Evolutionary conservation across 1,284 basidiomycete genomes (phyloP), one percentile per base, ranked within the genome.

Genomic region (Inonotus hispidus): DNA sequence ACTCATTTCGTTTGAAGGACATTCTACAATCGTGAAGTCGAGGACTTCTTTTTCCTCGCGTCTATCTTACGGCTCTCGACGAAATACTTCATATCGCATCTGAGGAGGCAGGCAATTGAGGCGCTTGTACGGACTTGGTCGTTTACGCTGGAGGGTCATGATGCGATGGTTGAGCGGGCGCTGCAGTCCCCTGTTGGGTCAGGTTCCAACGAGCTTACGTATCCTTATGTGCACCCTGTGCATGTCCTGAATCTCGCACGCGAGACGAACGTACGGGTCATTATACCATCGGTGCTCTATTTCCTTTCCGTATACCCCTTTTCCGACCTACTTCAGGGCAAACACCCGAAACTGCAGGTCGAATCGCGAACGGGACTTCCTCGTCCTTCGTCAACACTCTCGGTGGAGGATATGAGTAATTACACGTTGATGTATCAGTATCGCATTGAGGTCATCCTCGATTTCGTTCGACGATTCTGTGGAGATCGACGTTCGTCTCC

Each of bases 351-450:
- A 67, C 75, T 85, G 6, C 64, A 70, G 52, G 67, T 78, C 39
- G 69, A 77, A 29, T 80, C 83, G 13, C 58, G 50, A 10, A 19
- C 61, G 45, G 60, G 61, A 65, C 77, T 81, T 14, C 82, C 82
- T 2, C 76, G 76, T 21, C 82, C 82, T 0, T 77, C 79, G 2
- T 78, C 77, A 6, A 64, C 72, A 35, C 70, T 85, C 16, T 72
- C 73, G 6, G 58, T 73, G 8, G 64, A 71, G 35, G 82, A 83
- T 67, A 63, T 83, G 21, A 69, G 72, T 62, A 71, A 75, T 47
- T 85, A 84, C 67, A 81, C 80, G 1, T 74, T 83, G 43, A 81
- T 85, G 78, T 83, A 77, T 69, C 83, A 85, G 69, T 73, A 79
- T 61, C 79, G 83, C 25, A 68, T 84, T 47, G 75, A 80, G 49